Evolutionary conservation across 1,284 basidiomycete species (phyloP).

Genomic region (Rhodotorula sp.): DNA sequence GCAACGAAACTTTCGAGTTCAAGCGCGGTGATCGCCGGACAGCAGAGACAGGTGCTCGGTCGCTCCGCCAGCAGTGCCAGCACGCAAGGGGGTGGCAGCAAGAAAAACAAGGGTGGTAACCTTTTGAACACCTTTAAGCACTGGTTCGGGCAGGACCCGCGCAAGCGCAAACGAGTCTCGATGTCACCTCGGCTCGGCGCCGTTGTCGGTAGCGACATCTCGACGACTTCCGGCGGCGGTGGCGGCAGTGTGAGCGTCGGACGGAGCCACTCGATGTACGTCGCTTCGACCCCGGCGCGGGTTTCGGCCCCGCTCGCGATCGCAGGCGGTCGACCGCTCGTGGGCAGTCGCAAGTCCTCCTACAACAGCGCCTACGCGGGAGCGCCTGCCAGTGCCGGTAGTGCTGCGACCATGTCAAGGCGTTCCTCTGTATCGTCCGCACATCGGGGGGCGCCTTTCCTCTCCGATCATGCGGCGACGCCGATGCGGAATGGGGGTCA

Average conservation of each 20-base stretch:
- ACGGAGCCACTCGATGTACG: constrained; percentile 26
- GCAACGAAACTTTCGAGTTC: not conserved
- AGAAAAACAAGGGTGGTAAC: constrained; percentile 46
- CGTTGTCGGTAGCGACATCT: not conserved
- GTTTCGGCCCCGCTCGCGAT: not conserved
- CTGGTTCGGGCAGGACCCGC: constrained; percentile 53
- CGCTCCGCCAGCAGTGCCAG: constrained; percentile 22
- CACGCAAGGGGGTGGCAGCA: constrained; percentile 35
- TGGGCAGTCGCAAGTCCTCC: constrained; percentile 45
- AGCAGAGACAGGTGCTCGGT: constrained; percentile 22
- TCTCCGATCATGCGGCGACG: constrained; percentile 7
- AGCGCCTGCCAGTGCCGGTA: not conserved
- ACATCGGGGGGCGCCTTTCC: constrained; percentile 34
- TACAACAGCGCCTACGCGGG: constrained; percentile 47
- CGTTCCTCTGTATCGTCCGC: constrained; percentile 46
- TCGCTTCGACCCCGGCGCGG: constrained; percentile 24
- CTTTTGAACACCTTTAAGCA: constrained; percentile 53
- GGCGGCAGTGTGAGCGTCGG: not conserved
- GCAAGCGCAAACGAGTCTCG: constrained; percentile 46
- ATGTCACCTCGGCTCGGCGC: not conserved
- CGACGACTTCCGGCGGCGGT: not conserved
- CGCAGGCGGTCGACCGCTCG: constrained; percentile 16
- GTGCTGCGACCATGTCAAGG: constrained; percentile 40
- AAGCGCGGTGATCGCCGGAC: no score
- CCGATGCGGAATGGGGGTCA: not conserved